Base-by-base conservation (phyloP, 208 protist species). In the Trypanosoma brucei region DNA sequence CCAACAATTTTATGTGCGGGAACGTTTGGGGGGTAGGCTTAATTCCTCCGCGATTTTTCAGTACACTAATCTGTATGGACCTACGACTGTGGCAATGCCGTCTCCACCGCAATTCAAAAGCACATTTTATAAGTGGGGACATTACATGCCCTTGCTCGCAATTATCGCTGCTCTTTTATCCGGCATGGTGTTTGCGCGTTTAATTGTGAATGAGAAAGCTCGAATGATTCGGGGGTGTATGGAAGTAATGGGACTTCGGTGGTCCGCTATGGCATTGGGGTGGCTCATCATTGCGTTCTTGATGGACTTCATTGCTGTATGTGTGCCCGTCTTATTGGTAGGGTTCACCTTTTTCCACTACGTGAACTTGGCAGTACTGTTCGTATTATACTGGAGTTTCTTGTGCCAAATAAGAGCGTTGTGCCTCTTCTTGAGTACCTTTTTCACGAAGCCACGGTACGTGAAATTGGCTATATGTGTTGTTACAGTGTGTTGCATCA, bases 241-340 rank as follows among this genome's bases (percentile, higher is more conserved):
- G 88, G 75, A 91, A 42, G 91, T 95, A 70, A 95, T 95, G 88
- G 88, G 86, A 38, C 72, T 95, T 51, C 78, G 83, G 46, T 85
- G 72, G 55, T 79, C 72, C 2, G 89, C 77, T 65, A 65, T 91
- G 65, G 81, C 84, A 48, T 50, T 75, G 39, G 81, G 84, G 22
- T 95, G 88, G 88, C 88, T 79, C 74, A 61, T 66, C 22, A 78
- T 77, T 34, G 75, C 79, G 33, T 59, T 87, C 31, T 34, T 86
- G 45, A 83, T 79, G n/a, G 76, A 88, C 64, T 49, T 86, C 33
- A 58, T 91, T 33, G 66, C 84, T 36, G 72, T 79, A 39, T 54
- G 87, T 56, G 72, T 88, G 30, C 74, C 72, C 1, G 52, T 76
- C 13, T 70, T 91, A 59, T 61, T 92, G 31, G 54, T 88, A 35